phyloP scores from a whole-genome alignment of 441 rosid genomes.

The Pelargonium cotyledonis region DNA sequence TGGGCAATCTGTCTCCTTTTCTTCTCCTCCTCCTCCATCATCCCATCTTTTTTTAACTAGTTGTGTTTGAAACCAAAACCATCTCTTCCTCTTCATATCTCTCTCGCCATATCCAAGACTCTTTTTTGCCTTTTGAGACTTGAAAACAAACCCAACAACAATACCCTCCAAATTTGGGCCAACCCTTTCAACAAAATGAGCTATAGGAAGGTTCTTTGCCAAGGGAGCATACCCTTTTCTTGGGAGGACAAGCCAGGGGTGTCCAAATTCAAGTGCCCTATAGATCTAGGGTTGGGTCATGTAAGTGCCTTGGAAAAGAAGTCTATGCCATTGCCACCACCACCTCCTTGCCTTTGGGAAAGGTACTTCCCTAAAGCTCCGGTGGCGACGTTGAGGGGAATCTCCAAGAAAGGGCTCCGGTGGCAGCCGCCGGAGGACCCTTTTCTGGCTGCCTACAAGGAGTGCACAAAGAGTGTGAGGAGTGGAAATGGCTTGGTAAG shows the following conservation, averaged over 20 bases:
- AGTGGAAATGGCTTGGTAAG: neutral
- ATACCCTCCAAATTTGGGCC: neutral
- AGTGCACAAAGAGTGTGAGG: neutral
- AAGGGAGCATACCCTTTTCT: neutral
- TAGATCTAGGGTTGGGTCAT: neutral
- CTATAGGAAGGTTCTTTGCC: neutral
- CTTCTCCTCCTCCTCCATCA: no score
- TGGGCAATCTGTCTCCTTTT: neutral
- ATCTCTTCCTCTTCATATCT: neutral
- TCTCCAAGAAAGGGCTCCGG: neutral
- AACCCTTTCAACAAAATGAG: neutral
- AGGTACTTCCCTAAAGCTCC: slow-evolving; percentile 1
- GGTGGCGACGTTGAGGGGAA: neutral
- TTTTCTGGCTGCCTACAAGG: slow-evolving; percentile 3
- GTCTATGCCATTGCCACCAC: neutral
- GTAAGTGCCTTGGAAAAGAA: neutral
- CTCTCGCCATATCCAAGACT: neutral
- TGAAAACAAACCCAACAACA: neutral
- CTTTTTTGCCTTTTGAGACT: neutral
- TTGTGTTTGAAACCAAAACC: neutral
- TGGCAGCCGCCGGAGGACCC: slow-evolving; percentile 1
- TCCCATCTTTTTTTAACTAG: no score
- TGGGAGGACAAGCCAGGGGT: slow-evolving; percentile 5
- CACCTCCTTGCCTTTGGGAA: slow-evolving; percentile 1
- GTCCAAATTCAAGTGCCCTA: slow-evolving; percentile 2